Evolutionary conservation across 2,329 filamentous ascomycete species (phyloP), one percentile per base, ranked within the genome.

Genomic region (Sporothrix brunneoviolacea): DNA sequence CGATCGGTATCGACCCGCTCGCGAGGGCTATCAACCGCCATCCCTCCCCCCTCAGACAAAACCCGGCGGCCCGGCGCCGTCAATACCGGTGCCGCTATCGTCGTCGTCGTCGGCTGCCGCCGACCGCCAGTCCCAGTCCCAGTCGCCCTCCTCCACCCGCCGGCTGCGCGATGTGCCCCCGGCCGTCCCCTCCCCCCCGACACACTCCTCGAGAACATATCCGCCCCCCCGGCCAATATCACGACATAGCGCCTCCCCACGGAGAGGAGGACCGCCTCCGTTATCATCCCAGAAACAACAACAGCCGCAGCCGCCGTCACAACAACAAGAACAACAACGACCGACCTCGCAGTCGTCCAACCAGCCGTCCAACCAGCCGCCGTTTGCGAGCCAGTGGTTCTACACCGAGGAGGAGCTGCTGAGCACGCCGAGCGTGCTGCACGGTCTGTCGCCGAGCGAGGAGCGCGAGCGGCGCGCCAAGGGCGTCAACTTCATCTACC

Each of bases 401-500:
- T 97, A 96, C 65, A 88, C 84, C 13, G 77, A 86, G 40, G 83
- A 88, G 42, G 93, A 98, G 69, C 77, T 95, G 22, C 71, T 80
- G 48, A 87, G 85, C 62, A 86, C 89, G 7, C 93, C 93, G 1
- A 93, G 88, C 47, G 83, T 94, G 53, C 69, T 90, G 13, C 88
- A 95, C 58, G 91, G 91, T 19, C 80, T 97, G 64, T 67, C 81
- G 8, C 76, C 83, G 4, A 79, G 83, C 27, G 84, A 93, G 63
- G 93, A 97, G 70, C 78, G 88, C 55, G 77, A 86, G 57, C 77
- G 87, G 52, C 82, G 93, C 50, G 85, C 87, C 54, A 97, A 97
- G 66, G 91, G 93, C 41, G 85, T 96, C 63, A 95, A 95, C 66
- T 98, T 98, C 69, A 95, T 98, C 61, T 84, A 89, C 56, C 91